These are phyloP conservation scores for Vitis hybrid DNA, from an alignment of 177 flowering plant species.

Conservation along the genomic window DNA sequence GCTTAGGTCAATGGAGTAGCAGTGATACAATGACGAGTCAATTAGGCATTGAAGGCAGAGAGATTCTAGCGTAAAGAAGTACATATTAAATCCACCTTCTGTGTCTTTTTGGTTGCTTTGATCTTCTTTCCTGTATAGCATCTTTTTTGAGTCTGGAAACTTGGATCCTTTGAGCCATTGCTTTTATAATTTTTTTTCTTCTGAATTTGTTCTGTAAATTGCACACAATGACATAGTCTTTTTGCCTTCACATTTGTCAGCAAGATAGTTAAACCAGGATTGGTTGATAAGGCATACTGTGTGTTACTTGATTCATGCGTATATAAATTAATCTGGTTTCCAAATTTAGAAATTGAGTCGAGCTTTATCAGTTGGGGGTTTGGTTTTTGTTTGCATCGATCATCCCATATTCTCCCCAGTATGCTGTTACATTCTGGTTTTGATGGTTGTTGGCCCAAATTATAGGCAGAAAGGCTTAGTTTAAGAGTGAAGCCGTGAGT, in stretches of 20 bases:
- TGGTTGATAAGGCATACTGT: constrained; percentile 3
- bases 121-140: background rate
- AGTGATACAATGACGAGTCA: background rate
- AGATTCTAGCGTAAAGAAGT: background rate
- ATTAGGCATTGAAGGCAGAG: background rate
- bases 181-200: background rate
- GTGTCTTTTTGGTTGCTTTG: background rate
- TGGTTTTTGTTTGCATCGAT: background rate
- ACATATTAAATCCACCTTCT: background rate
- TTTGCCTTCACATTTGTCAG: background rate
- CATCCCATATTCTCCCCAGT: background rate
- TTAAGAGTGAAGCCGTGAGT: too few relatives aligned
- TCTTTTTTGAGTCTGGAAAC: background rate
- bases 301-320: background rate
- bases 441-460: too few relatives aligned
- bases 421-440: background rate
- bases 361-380: background rate
- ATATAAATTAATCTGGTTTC: background rate
- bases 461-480: too few relatives aligned
- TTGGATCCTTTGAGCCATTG: background rate
- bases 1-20: background rate
- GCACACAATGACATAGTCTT: constrained; percentile 3
- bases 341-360: background rate
- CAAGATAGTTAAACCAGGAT: background rate
- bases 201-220: constrained; percentile 19